A percentile compares a stretch with the other conserved stretches of the same genome.
Conservation (phyloP, 176 grass and related monocot genomes). For the Tuctoria greenei region DNA sequence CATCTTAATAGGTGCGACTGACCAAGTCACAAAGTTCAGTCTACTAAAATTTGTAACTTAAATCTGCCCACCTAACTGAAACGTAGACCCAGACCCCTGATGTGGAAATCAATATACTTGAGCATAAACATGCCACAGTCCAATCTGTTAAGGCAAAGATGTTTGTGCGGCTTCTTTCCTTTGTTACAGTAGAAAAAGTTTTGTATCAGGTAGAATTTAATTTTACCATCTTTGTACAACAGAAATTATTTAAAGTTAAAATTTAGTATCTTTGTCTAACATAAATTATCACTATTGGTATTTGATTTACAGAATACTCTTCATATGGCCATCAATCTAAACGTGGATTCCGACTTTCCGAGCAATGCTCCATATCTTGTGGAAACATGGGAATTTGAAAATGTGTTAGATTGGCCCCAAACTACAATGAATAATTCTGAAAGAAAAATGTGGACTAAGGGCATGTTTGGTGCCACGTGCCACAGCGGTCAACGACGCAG, state of each 20-base stretch:
- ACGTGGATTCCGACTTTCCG: slow-evolving; percentile 9
- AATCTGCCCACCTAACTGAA: slow-evolving; percentile 64
- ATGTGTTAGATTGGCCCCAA: not conserved
- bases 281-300: slow-evolving; percentile 6
- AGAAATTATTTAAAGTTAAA: not conserved
- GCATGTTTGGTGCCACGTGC: too few relatives aligned
- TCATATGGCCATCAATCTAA: not conserved
- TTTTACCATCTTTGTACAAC: not conserved
- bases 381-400: not conserved
- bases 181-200: not conserved
- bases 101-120: slow-evolving; percentile 85
- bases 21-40: not conserved
- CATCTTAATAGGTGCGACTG: too few relatives aligned
- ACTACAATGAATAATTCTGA: not conserved
- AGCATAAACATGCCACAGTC: slow-evolving; percentile 99
- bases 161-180: too few relatives aligned
- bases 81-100: slow-evolving; percentile 58
- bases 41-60: not conserved
- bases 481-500: too few relatives aligned
- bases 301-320: slow-evolving; percentile 24
- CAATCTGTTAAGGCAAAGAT: too few relatives aligned
- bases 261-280: not conserved
- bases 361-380: not conserved
- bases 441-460: not conserved
- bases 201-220: not conserved